Percentiles rank a stretch among this genome's conserved stretches.
Evolutionary conservation across 306 rosid genomes (phyloP).

Genomic region (Nissolia schottii): DNA sequence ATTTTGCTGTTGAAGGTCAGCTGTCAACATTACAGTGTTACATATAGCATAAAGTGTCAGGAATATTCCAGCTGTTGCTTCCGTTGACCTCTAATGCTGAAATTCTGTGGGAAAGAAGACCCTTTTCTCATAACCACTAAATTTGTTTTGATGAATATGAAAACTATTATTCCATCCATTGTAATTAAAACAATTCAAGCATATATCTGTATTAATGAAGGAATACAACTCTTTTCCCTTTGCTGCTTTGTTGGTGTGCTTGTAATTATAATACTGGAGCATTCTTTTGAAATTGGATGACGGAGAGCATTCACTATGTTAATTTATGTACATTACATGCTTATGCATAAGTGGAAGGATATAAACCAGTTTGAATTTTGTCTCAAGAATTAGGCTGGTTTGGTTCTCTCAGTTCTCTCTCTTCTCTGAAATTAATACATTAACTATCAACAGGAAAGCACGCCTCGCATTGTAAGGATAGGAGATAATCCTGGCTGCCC

Average conservation of each 20-base stretch:
- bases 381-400: background rate
- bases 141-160: background rate
- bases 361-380: background rate
- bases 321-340: background rate
- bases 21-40: background rate
- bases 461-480: slow-evolving; percentile 61
- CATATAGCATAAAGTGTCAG: background rate
- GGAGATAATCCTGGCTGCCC: slow-evolving; percentile 64
- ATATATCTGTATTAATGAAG: background rate
- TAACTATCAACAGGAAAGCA: slow-evolving; percentile 51
- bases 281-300: slow-evolving; percentile 8
- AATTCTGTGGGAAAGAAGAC: background rate
- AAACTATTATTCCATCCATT: slow-evolving; percentile 12
- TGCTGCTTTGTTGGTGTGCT: background rate
- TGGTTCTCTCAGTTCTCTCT: background rate
- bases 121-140: background rate
- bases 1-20: background rate
- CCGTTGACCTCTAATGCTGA: background rate
- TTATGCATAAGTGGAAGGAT: background rate
- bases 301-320: background rate
- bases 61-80: background rate
- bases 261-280: background rate
- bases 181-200: background rate
- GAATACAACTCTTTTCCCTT: background rate
- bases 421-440: slow-evolving; percentile 15